Percentiles rank a stretch among this genome's conserved stretches.
These are phyloP conservation scores for Solanum microdontum DNA, from an alignment of 257 asterid genomes.

Conservation along the genomic window DNA sequence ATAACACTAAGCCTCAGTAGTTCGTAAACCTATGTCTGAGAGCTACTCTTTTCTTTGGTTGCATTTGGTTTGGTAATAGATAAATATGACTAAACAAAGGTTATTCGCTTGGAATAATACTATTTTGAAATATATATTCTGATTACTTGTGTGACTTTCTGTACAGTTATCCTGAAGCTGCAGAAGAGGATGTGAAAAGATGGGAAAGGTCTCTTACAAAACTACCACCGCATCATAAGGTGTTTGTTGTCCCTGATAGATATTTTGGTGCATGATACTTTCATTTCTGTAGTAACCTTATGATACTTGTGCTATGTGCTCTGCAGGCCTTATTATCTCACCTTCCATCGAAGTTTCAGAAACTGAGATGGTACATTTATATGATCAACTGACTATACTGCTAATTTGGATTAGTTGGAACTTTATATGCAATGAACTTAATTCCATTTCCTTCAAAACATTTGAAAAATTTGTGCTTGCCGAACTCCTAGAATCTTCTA, in stretches of 20 bases:
- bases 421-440: background rate
- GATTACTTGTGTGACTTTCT: constrained; percentile 5
- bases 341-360: constrained; percentile 69
- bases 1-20: background rate
- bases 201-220: constrained; percentile 61
- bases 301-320: constrained; percentile 17
- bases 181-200: constrained; percentile 83
- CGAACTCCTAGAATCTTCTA: background rate
- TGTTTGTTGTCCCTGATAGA: constrained; percentile 5
- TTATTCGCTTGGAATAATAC: background rate
- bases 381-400: background rate
- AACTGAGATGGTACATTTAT: constrained; percentile 64
- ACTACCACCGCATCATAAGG: constrained; percentile 79
- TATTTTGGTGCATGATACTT: background rate
- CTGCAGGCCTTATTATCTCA: constrained; percentile 72
- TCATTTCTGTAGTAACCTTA: background rate
- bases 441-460: background rate
- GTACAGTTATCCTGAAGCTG: constrained; percentile 86
- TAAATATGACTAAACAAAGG: background rate
- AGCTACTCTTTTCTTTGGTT: background rate
- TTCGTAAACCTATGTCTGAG: background rate
- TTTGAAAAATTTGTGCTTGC: background rate
- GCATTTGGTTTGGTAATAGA: background rate
- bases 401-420: background rate
- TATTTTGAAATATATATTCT: background rate